Base-by-base conservation (phyloP, 1,284 basidiomycete genomes). In the Microstroma glucosiphilum region DNA sequence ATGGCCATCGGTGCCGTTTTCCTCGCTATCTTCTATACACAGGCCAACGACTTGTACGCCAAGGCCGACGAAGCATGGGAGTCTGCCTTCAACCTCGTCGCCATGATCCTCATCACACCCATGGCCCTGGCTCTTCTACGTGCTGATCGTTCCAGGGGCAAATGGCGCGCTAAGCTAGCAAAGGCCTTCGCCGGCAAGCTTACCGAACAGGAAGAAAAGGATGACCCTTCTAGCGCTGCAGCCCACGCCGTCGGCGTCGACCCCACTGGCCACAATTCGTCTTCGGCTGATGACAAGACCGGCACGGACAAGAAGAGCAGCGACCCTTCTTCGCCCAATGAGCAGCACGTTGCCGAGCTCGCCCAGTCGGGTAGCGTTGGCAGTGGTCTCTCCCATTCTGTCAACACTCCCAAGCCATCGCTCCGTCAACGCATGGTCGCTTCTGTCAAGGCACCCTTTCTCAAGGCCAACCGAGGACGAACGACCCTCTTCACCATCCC, bases 11-110 rank as follows among this genome's bases (percentile, higher is more conserved):
- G 76, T 19, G 73, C 75, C 21, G 71, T 69, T 11, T 78, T 77
- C 62, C 63, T 78, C 6, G 75, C 73, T 40, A 66, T 78, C 37
- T 78, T 78, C 63, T 78, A 78, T 64, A 75, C 75, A 61, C 82
- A 83, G 60, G 77, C 84, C 43, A 80, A 77, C 60, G 82, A 85
- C 68, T 77, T 85, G 1, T 85, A 83, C 81, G 80, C 79, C 43
- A 70, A 79, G 62, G 72, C 79, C 0, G 76, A 77, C 49, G 76
- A 77, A 60, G 72, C 76, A 1, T 77, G 76, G 76, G 76, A 77
- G 58, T 74, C 75, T 23, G 75, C 76, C 60, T 75, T 78, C 60
- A 73, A 71, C 63, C 69, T 78, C 19, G 60, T 78, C 49, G 76
- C 76, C 30, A 73, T 76, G 8, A 12, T 71, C 6, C 70, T 78